phyloP scores from a whole-genome alignment of 2,329 filamentous ascomycete species.

The Arthroderma sp. region DNA sequence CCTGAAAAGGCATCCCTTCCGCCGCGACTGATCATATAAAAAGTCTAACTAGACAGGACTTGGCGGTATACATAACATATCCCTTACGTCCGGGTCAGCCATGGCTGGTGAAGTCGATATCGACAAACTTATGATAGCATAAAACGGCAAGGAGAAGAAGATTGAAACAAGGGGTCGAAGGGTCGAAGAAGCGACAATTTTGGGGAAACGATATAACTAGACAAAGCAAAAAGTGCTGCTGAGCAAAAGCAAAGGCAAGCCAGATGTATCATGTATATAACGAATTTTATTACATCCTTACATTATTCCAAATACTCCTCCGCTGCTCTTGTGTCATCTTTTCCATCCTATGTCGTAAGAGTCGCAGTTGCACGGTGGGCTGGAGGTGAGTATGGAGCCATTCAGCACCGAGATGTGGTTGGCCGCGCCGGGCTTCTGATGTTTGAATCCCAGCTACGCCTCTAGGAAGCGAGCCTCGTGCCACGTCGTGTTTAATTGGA shows the following conservation, averaged over 20 bases:
- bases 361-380: no score
- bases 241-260: not conserved
- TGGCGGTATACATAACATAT: not conserved
- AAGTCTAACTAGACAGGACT: not conserved
- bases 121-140: not conserved
- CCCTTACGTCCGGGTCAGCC: not conserved
- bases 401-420: no score
- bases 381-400: no score
- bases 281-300: not conserved
- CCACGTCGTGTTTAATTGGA: not conserved
- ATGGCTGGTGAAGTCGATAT: not conserved
- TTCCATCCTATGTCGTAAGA: not conserved
- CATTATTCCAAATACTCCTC: not conserved
- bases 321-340: not conserved
- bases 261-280: not conserved
- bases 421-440: no score
- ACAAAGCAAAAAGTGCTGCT: not conserved
- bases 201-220: not conserved
- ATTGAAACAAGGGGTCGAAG: not conserved
- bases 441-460: no score
- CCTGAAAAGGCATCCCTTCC: not conserved
- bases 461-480: not conserved
- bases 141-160: not conserved
- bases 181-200: not conserved
- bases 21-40: not conserved